These are phyloP conservation scores for Chlamydomonas incerta DNA, from an alignment of 139 green algal genomes.

Conservation along the genomic window DNA sequence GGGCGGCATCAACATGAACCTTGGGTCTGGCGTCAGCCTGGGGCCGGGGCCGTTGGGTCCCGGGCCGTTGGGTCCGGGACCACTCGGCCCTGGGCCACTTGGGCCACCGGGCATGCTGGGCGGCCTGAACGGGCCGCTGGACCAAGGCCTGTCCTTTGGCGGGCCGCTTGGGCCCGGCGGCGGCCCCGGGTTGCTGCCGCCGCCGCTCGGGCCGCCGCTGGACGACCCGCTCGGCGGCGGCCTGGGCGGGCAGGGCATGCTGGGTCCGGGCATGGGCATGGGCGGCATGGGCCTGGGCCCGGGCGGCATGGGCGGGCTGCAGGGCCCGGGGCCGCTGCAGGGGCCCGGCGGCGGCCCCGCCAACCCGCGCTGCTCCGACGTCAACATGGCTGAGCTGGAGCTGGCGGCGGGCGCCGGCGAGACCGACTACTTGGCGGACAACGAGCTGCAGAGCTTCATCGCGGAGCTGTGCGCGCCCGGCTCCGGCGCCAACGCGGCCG, in stretches of 20 bases:
- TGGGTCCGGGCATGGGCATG: background rate
- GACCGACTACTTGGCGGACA: slow-evolving; percentile 20
- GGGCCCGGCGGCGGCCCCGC: background rate
- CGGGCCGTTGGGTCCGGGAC: no score
- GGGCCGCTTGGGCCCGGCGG: no score
- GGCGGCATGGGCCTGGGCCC: background rate
- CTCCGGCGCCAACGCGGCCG: background rate
- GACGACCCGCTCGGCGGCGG: no score
- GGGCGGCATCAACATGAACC: no score
- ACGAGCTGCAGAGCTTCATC: slow-evolving; percentile 27
- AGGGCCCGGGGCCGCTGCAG: no score
- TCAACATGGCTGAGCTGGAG: background rate
- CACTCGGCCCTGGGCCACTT: background rate
- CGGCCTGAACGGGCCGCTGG: no score
- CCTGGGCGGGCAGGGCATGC: background rate
- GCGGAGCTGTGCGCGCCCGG: slow-evolving; percentile 13
- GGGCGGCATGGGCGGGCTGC: background rate
- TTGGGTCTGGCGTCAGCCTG: background rate
- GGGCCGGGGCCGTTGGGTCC: background rate
- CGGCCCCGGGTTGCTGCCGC: no score
- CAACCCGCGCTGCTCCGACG: background rate
- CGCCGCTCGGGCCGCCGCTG: no score
- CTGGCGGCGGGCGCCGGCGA: background rate
- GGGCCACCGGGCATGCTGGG: background rate
- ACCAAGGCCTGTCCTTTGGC: no score